A percentile compares a stretch with the other conserved stretches of the same genome.
These are phyloP conservation scores for Amylocystis lapponica DNA, from an alignment of 768 basidiomycete species.

Conservation along the genomic window DNA sequence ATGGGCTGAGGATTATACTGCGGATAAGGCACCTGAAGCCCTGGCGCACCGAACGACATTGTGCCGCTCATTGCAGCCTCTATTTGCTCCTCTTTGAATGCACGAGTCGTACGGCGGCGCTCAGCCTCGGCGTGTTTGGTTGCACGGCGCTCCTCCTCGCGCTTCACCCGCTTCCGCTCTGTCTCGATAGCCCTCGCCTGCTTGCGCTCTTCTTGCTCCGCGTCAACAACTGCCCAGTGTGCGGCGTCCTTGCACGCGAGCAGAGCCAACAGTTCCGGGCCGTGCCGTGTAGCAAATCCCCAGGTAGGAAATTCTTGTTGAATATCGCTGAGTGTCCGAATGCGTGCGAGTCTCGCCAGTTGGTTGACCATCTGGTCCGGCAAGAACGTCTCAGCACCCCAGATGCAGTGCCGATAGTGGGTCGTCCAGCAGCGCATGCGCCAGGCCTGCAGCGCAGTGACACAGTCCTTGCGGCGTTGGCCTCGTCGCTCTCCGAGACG, in stretches of 20 bases:
- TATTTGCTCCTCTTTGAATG: too few relatives aligned
- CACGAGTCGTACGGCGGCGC: too few relatives aligned
- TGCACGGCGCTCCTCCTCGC: not conserved
- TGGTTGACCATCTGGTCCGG: slow-evolving; percentile 23
- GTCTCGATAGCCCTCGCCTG: too few relatives aligned
- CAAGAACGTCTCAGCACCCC: slow-evolving; percentile 9
- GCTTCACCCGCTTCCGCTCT: not conserved
- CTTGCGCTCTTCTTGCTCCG: slow-evolving; percentile 2
- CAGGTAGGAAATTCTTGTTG: slow-evolving; percentile 4
- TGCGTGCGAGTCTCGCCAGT: slow-evolving; percentile 15
- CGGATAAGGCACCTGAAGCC: too few relatives aligned
- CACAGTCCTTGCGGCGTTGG: too few relatives aligned
- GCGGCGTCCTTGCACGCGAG: slow-evolving; percentile 12
- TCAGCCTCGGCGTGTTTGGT: slow-evolving; percentile 1
- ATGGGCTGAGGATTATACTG: not conserved
- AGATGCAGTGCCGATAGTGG: slow-evolving; percentile 4
- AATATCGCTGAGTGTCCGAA: slow-evolving; percentile 13
- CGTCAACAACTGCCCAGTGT: too few relatives aligned
- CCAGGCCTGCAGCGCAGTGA: slow-evolving; percentile 7
- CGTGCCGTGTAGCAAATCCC: slow-evolving; percentile 14
- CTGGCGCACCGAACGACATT: too few relatives aligned
- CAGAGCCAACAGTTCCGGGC: slow-evolving; percentile 15
- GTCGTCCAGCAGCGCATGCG: not conserved
- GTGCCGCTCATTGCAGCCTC: too few relatives aligned
- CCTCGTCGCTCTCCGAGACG: too few relatives aligned